Percentiles rank a stretch among this genome's conserved stretches.
These are phyloP conservation scores for Phytophthora chlamydospora DNA, from an alignment of 352 stramenopile genomes.

Conservation along the genomic window DNA sequence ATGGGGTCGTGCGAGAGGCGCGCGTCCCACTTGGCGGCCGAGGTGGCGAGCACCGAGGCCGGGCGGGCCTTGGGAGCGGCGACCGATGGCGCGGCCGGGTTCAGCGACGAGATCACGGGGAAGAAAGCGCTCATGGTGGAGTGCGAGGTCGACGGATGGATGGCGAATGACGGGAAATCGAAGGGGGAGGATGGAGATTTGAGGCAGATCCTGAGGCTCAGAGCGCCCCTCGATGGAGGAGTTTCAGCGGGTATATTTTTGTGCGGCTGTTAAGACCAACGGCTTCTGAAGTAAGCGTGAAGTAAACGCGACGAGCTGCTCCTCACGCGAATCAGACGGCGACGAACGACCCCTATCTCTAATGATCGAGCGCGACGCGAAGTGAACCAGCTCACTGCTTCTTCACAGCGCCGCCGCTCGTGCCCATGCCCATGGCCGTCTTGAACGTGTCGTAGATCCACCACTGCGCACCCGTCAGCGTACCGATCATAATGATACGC, in stretches of 20 bases:
- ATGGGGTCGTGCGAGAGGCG: slow-evolving; percentile 79
- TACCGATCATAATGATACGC: slow-evolving; percentile 97
- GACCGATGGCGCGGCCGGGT: slow-evolving; percentile 54
- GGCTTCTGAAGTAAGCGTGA: slow-evolving; percentile 16
- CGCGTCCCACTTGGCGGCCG: slow-evolving; percentile 81
- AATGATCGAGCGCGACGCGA: not conserved
- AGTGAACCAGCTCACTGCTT: slow-evolving; percentile 43
- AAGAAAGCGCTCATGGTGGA: slow-evolving; percentile 78
- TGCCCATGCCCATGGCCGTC: slow-evolving; percentile 92
- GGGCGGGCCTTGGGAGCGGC: slow-evolving; percentile 40
- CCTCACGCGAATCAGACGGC: too few relatives aligned
- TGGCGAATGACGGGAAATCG: slow-evolving; percentile 61
- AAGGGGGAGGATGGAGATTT: slow-evolving; percentile 12
- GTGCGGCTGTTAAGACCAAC: not conserved
- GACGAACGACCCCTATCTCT: slow-evolving; percentile 1
- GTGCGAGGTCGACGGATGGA: slow-evolving; percentile 57
- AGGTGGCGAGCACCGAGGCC: slow-evolving; percentile 72
- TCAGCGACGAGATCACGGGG: slow-evolving; percentile 74
- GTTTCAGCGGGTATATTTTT: slow-evolving; percentile 36
- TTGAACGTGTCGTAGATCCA: slow-evolving; percentile 98
- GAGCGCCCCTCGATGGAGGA: slow-evolving; percentile 4
- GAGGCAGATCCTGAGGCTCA: slow-evolving; percentile 26
- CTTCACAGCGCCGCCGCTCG: slow-evolving; percentile 76
- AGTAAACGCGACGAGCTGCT: too few relatives aligned
- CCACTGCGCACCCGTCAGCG: slow-evolving; percentile 96